A percentile compares a stretch with the other conserved stretches of the same genome.
Conservation (phyloP, 1,284 basidiomycete species). For the Salmacisia buchloeana region DNA sequence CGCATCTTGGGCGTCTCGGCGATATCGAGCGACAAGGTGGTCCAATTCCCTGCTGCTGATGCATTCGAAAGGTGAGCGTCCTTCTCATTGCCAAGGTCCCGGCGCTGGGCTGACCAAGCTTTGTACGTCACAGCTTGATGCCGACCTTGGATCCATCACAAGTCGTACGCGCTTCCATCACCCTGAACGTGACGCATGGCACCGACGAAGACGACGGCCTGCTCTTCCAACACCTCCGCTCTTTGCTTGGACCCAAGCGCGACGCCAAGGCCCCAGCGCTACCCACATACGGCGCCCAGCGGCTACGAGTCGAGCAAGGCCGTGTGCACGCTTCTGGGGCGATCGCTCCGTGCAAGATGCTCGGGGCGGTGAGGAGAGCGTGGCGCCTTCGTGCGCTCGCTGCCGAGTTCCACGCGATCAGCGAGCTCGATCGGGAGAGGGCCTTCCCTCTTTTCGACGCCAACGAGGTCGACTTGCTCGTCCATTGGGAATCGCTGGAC, state of each 20-base stretch:
- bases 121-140: not conserved
- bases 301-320: not conserved
- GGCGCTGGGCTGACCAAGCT: not conserved
- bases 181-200: conserved; percentile 15
- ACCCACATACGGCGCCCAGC: not conserved
- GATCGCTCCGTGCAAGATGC: not conserved
- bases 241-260: not conserved
- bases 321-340: not conserved
- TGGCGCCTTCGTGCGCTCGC: conserved; percentile 20
- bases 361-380: conserved; percentile 14
- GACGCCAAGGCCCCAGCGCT: not conserved
- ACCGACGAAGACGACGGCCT: not conserved
- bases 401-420: conserved; percentile 16
- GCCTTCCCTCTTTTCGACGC: conserved; percentile 25
- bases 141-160: not conserved
- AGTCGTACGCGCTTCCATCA: not conserved
- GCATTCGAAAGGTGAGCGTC: too few species aligned
- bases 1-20: too few species aligned
- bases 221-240: not conserved
- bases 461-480: conserved; percentile 23
- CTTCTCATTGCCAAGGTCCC: not conserved
- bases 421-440: conserved; percentile 3
- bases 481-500: too few species aligned
- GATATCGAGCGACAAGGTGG: too few species aligned
- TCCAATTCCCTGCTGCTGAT: too few species aligned